phyloP scores from a whole-genome alignment of 1,284 basidiomycete species.

The Taiwanofungus camphoratus region DNA sequence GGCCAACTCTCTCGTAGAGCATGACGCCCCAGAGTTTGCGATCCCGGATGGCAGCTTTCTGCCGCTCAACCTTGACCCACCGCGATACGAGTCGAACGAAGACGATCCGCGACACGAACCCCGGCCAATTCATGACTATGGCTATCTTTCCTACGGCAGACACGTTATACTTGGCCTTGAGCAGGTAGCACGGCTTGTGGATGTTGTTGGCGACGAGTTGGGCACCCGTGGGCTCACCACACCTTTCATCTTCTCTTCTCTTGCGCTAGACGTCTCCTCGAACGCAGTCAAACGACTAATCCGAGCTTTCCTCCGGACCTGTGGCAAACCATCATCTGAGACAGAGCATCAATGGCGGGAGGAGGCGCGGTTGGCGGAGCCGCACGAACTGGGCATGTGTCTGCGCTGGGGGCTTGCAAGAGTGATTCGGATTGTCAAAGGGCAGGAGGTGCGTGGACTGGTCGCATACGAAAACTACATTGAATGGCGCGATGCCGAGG shows the following conservation, averaged over 20 bases:
- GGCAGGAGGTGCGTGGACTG: conserved; percentile 64
- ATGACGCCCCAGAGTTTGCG: conserved; percentile 32
- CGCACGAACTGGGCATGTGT: conserved; percentile 83
- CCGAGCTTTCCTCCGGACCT: conserved; percentile 64
- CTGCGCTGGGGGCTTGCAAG: conserved; percentile 81
- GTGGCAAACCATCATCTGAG: conserved; percentile 38
- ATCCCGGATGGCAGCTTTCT: conserved; percentile 63
- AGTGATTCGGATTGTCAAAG: conserved; percentile 59
- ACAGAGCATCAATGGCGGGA: conserved; percentile 62
- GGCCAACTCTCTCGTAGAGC: conserved; percentile 19
- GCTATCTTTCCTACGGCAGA: conserved; percentile 64
- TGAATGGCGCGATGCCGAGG: conserved; percentile 72
- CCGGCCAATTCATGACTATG: conserved; percentile 47
- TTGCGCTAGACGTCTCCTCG: conserved; percentile 77
- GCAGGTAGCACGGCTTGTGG: conserved; percentile 65
- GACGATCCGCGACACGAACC: conserved; percentile 24
- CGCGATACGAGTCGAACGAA: conserved; percentile 26
- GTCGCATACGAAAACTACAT: conserved; percentile 76
- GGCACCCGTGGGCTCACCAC: conserved; percentile 73
- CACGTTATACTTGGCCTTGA: conserved; percentile 74
- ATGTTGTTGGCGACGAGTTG: conserved; percentile 68
- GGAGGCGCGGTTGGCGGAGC: conserved; percentile 75
- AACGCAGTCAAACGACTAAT: conserved; percentile 70
- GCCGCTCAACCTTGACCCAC: conserved; percentile 50
- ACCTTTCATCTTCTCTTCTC: conserved; percentile 83